Base-by-base conservation (phyloP, 495 filamentous ascomycete genomes). In the Podospora fimiseda region DNA sequence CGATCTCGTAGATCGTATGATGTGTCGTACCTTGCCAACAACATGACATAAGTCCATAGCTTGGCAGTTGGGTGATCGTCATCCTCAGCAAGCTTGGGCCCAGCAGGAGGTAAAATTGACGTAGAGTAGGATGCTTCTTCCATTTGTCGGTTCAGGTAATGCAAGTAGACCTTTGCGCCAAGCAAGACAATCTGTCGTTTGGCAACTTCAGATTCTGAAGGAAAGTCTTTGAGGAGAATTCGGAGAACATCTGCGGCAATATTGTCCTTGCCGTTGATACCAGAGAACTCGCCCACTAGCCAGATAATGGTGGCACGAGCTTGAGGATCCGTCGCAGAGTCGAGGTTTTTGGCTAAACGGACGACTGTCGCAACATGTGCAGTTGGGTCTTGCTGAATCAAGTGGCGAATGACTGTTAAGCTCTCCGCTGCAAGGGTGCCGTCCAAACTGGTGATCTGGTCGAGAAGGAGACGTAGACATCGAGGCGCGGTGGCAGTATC, bases 1-100 rank as follows among this genome's bases (percentile, higher is more conserved):
- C 93, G 87, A 60, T 96, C 93, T 37, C 93, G 89, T 3, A 97
- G 81, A 62, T 96, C 90, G 65, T 96, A 98, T 3, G 91, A 96
- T 0, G 84, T 87, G 58, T 96, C 92, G 62, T 97, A 98, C 53
- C 93, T 82, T 11, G 84, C 86, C 6, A 98, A 78, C 30, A 91
- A 81, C 4, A 93, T 75, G 42, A 92, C 81, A 62, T 98, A 94
- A 18, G 78, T 77, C 83, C 88, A 96, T 13, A 98, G 78, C 18
- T 85, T 70, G 6, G 82, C 79, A 42, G 92, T 83, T 0, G 86
- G 84, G 60, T 88, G 81, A 38, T 79, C 74, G 30, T 82, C 74
- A 54, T 80, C 73, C 45, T 74, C 71, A 9, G 65, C 55, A 7
- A 60, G 58, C 44, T 60, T 62, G 18, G 51, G 49, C 3, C 33